phyloP scores from a whole-genome alignment of 2,329 filamentous ascomycete genomes.

The Aspergillus fischeri region DNA sequence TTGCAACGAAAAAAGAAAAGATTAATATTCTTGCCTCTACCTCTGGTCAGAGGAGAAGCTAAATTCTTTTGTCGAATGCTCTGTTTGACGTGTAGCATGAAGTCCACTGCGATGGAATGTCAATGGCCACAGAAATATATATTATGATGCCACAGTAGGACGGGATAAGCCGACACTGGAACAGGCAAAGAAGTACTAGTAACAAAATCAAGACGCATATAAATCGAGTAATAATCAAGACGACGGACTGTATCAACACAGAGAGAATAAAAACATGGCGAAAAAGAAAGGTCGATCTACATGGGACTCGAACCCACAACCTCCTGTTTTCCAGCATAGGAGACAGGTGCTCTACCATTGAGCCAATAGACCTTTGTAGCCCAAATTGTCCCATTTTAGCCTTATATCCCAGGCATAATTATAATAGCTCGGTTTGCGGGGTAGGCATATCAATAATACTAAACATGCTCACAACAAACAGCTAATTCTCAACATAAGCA shows the following conservation, averaged over 20 bases:
- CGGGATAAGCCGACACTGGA: too few species aligned
- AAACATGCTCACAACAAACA: neutral
- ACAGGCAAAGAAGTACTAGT: too few species aligned
- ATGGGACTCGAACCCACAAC: neutral
- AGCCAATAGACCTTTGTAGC: neutral
- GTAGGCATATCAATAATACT: neutral
- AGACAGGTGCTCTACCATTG: neutral
- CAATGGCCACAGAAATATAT: too few species aligned
- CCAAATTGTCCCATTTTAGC: neutral
- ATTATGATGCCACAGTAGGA: too few species aligned
- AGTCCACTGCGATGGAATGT: too few species aligned
- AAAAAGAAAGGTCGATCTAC: neutral
- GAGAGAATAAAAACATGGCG: neutral
- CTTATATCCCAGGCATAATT: neutral
- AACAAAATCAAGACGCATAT: too few species aligned
- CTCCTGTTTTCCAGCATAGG: neutral
- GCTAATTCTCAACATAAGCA: neutral
- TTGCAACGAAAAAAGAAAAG: too few species aligned
- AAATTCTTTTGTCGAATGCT: too few species aligned
- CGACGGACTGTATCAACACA: too few species aligned
- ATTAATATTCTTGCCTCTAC: too few species aligned
- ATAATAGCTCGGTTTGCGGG: neutral
- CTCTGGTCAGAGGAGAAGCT: too few species aligned
- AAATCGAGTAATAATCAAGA: neutral
- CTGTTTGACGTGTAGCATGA: too few species aligned